phyloP scores from a whole-genome alignment of 306 rosid species.

The Notholithocarpus densiflorus region DNA sequence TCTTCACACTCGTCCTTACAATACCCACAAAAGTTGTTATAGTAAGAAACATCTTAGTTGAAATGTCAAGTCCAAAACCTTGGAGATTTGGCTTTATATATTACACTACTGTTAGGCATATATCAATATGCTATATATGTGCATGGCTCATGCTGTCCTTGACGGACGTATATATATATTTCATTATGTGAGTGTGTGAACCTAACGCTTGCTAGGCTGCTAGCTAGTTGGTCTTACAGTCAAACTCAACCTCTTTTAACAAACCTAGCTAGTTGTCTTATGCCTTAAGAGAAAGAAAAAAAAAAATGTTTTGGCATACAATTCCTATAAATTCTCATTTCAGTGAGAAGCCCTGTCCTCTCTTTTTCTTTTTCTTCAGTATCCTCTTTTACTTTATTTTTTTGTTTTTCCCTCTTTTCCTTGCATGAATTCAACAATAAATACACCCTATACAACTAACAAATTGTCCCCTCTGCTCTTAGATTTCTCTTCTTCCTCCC shows the following conservation, averaged over 20 bases:
- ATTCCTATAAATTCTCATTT: conserved; percentile 10
- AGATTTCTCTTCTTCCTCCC: conserved; percentile 6
- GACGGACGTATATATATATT: not conserved
- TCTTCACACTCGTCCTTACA: conserved; percentile 19
- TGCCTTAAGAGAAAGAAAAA: not conserved
- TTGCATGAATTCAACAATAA: conserved; percentile 27
- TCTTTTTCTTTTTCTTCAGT: conserved; percentile 20
- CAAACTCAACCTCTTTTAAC: conserved; percentile 13
- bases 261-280: conserved; percentile 8
- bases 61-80: not conserved
- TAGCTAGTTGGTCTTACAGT: conserved; percentile 8
- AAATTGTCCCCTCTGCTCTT: conserved; percentile 27
- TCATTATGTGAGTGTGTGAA: not conserved
- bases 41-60: not conserved
- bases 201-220: not conserved
- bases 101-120: not conserved
- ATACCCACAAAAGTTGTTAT: not conserved
- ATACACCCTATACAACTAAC: conserved; percentile 21
- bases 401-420: conserved; percentile 20
- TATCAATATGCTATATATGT: conserved; percentile 12
- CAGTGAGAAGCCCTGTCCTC: not conserved
- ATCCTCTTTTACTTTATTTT: conserved; percentile 4
- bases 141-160: conserved; percentile 38
- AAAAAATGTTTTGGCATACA: not conserved
- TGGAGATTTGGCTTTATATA: not conserved